phyloP scores from a whole-genome alignment of 2,329 filamentous ascomycete genomes.

The Harringtonia lauricola region DNA sequence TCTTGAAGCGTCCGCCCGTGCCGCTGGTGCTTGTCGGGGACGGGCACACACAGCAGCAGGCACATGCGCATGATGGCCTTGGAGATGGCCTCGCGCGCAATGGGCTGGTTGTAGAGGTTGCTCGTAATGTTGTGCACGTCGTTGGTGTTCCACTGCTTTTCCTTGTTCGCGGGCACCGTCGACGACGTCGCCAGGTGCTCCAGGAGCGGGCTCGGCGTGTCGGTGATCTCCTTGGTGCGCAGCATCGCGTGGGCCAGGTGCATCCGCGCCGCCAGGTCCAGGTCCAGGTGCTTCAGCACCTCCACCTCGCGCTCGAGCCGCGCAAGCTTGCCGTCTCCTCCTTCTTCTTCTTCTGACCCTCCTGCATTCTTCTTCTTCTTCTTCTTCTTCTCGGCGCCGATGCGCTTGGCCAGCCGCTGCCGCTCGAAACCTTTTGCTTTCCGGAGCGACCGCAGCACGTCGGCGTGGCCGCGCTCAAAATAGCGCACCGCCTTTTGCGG shows the following conservation, averaged over 20 bases:
- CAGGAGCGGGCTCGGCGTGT: constrained; percentile 32
- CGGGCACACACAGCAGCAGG: constrained; percentile 32
- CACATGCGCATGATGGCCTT: constrained; percentile 39
- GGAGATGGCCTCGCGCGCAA: constrained; percentile 37
- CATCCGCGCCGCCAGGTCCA: constrained; percentile 44
- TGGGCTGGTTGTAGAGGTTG: constrained; percentile 39
- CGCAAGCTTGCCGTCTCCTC: constrained; percentile 34
- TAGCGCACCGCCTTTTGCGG: constrained; percentile 8
- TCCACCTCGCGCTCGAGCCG: constrained; percentile 51
- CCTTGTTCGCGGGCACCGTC: constrained; percentile 33
- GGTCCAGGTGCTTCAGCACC: constrained; percentile 47
- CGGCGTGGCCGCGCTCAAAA: constrained; percentile 19
- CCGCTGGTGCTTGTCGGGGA: constrained; percentile 28
- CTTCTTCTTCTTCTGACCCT: background rate
- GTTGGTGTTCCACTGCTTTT: constrained; percentile 30
- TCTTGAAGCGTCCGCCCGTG: constrained; percentile 17
- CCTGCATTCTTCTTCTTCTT: background rate
- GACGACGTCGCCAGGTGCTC: constrained; percentile 19
- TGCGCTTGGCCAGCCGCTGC: constrained; percentile 58
- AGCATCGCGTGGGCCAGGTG: constrained; percentile 44
- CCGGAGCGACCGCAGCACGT: constrained; percentile 58
- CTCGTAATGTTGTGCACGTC: constrained; percentile 53
- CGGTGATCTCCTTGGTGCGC: constrained; percentile 40
- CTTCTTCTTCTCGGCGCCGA: constrained; percentile 31
- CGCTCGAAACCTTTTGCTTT: constrained; percentile 65